A percentile compares a stretch with the other conserved stretches of the same genome.
Conservation (phyloP, 2,329 filamentous ascomycete species). For the Biscogniauxia mediterranea region DNA sequence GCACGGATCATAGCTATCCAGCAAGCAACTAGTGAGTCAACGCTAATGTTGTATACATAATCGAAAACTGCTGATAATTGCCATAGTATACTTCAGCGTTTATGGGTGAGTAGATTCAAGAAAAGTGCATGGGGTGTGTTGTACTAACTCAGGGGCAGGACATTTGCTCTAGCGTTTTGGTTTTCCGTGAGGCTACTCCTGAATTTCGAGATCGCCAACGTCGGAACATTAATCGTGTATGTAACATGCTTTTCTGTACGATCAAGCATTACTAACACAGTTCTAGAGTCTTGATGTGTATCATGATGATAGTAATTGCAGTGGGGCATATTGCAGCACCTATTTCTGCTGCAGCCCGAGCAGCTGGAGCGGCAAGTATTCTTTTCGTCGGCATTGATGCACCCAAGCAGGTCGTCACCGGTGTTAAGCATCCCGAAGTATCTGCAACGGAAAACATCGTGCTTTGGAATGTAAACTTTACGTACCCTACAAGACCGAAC, state of each 20-base stretch:
- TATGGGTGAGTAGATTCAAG: slow-evolving; percentile 22
- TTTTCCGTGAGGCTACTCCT: slow-evolving; percentile 29
- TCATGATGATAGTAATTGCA: slow-evolving; percentile 57
- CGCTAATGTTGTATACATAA: neutral
- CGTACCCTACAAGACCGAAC: slow-evolving; percentile 65
- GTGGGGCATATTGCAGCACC: slow-evolving; percentile 56
- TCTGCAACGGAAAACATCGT: slow-evolving; percentile 53
- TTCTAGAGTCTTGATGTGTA: slow-evolving; percentile 49
- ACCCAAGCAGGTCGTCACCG: slow-evolving; percentile 39
- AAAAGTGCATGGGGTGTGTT: neutral
- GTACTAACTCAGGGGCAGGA: slow-evolving; percentile 22
- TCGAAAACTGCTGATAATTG: slow-evolving; percentile 12
- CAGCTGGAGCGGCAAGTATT: slow-evolving; percentile 54
- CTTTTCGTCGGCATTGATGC: slow-evolving; percentile 55
- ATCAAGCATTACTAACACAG: slow-evolving; percentile 3
- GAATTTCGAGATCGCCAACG: slow-evolving; percentile 37
- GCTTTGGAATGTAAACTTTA: slow-evolving; percentile 64
- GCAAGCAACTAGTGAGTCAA: slow-evolving; percentile 30
- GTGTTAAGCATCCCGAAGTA: slow-evolving; percentile 46
- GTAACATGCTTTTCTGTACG: neutral
- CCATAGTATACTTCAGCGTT: slow-evolving; percentile 31
- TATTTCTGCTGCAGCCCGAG: slow-evolving; percentile 55
- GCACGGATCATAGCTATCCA: slow-evolving; percentile 30
- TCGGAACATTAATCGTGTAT: slow-evolving; percentile 53
- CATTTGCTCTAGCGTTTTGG: slow-evolving; percentile 33